These are phyloP conservation scores for Hyphopichia pseudoburtonii DNA, from an alignment of 1,139 yeast genomes.

Conservation along the genomic window DNA sequence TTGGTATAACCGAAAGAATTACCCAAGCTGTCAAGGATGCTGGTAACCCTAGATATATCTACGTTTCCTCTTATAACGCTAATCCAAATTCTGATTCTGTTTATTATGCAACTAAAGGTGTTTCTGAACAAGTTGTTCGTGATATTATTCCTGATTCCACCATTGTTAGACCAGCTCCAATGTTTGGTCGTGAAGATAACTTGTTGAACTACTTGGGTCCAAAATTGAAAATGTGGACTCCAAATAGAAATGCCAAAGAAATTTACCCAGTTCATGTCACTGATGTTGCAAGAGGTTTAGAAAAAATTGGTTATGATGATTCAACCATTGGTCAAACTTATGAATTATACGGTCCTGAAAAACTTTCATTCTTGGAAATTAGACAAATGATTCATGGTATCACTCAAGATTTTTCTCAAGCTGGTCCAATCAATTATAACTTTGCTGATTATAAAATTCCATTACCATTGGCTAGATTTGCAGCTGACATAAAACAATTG, in stretches of 20 bases:
- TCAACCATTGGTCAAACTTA: constrained; percentile 73
- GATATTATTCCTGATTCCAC: constrained; percentile 74
- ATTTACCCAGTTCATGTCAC: constrained; percentile 73
- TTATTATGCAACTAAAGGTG: constrained; percentile 78
- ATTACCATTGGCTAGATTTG: constrained; percentile 43
- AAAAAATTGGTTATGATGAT: constrained; percentile 79
- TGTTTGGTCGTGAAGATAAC: constrained; percentile 76
- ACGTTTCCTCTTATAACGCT: constrained; percentile 81
- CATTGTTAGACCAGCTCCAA: constrained; percentile 82
- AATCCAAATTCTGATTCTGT: constrained; percentile 65
- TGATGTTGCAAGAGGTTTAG: constrained; percentile 80
- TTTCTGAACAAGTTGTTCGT: constrained; percentile 71
- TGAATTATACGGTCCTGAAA: constrained; percentile 76
- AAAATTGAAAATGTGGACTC: constrained; percentile 57
- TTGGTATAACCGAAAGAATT: constrained; percentile 75
- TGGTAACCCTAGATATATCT: constrained; percentile 73
- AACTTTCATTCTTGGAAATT: constrained; percentile 61
- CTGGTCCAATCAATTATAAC: constrained; percentile 47
- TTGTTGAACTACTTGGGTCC: constrained; percentile 66
- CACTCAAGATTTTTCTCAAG: constrained; percentile 57
- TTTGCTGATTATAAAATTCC: constrained; percentile 34
- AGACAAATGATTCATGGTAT: constrained; percentile 70
- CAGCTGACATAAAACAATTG: constrained; percentile 49
- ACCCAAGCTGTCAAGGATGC: constrained; percentile 72
- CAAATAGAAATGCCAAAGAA: constrained; percentile 63